phyloP scores from a whole-genome alignment of 768 basidiomycete species.

The Naganishia vishniacii region DNA sequence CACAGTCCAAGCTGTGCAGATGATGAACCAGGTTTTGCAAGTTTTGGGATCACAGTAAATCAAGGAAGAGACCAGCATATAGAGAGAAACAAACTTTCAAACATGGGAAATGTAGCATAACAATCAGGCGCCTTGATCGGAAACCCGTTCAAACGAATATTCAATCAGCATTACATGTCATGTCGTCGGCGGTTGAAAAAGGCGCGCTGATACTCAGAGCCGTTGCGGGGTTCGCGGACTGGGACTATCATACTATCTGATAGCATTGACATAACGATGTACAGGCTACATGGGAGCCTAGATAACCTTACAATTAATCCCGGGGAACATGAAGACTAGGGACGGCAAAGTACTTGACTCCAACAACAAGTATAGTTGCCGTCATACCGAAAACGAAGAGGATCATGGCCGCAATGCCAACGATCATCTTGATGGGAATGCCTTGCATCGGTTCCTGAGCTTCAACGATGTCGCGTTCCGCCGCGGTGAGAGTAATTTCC shows the following conservation, averaged over 20 bases:
- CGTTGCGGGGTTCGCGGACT: too few relatives aligned
- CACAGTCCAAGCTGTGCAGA: conserved; percentile 7
- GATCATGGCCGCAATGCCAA: conserved; percentile 1
- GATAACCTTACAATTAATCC: conserved; percentile 10
- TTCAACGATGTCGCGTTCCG: conserved; percentile 1
- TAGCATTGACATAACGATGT: background rate
- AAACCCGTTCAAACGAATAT: too few relatives aligned
- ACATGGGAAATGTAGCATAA: background rate
- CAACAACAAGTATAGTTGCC: conserved; percentile 5
- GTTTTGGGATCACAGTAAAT: conserved; percentile 7
- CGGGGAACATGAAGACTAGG: conserved; percentile 13
- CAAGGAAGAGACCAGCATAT: background rate
- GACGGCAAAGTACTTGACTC: conserved; percentile 12
- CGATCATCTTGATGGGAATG: conserved; percentile 1
- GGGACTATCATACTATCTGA: too few relatives aligned
- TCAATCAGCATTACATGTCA: too few relatives aligned
- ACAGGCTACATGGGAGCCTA: background rate
- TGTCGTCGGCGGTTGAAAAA: too few relatives aligned
- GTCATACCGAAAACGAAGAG: conserved; percentile 11
- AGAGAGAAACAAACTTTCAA: background rate
- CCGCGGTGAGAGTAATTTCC: background rate
- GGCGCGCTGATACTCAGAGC: too few relatives aligned
- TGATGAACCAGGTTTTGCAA: conserved; percentile 9
- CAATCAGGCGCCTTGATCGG: too few relatives aligned
- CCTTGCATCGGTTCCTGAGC: conserved; percentile 5